These are phyloP conservation scores for Sclerotinia borealis DNA, from an alignment of 2,329 filamentous ascomycete species.

Conservation along the genomic window DNA sequence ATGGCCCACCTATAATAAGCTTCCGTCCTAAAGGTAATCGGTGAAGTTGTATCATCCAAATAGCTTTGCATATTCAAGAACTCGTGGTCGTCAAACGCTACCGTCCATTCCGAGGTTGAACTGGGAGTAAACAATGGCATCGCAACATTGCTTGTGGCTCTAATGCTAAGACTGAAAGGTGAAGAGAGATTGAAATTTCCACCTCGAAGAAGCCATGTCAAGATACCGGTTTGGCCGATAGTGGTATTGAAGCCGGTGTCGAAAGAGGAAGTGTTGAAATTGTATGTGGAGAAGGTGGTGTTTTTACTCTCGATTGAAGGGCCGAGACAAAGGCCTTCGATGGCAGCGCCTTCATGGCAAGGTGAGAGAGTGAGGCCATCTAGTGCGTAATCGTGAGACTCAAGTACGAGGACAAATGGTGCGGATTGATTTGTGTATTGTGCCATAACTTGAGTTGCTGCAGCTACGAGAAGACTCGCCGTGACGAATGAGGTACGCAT, in stretches of 20 bases:
- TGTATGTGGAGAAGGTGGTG: conserved; percentile 20
- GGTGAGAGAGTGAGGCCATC: conserved; percentile 36
- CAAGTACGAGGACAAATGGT: conserved; percentile 40
- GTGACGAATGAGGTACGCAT: conserved; percentile 24
- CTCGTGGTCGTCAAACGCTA: conserved; percentile 38
- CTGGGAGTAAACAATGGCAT: conserved; percentile 36
- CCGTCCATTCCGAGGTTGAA: conserved; percentile 18
- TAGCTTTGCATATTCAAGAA: conserved; percentile 37
- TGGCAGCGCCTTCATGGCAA: conserved; percentile 44
- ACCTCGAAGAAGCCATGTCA: conserved; percentile 24
- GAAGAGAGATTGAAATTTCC: conserved; percentile 31
- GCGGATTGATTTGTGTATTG: conserved; percentile 35
- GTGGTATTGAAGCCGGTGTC: conserved; percentile 13
- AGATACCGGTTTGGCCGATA: conserved; percentile 21
- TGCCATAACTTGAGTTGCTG: conserved; percentile 19
- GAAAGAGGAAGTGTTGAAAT: conserved; percentile 23
- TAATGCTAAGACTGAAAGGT: conserved; percentile 34
- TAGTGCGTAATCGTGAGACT: conserved; percentile 35
- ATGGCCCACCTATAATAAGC: conserved; percentile 38
- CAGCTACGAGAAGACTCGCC: conserved; percentile 18
- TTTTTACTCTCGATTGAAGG: conserved; percentile 15
- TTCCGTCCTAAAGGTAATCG: conserved; percentile 24
- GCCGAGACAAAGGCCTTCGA: conserved; percentile 40
- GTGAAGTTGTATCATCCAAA: conserved; percentile 36
- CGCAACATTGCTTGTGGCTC: conserved; percentile 37